phyloP scores from a whole-genome alignment of 1,284 basidiomycete species.

The Coniferiporia weirii region DNA sequence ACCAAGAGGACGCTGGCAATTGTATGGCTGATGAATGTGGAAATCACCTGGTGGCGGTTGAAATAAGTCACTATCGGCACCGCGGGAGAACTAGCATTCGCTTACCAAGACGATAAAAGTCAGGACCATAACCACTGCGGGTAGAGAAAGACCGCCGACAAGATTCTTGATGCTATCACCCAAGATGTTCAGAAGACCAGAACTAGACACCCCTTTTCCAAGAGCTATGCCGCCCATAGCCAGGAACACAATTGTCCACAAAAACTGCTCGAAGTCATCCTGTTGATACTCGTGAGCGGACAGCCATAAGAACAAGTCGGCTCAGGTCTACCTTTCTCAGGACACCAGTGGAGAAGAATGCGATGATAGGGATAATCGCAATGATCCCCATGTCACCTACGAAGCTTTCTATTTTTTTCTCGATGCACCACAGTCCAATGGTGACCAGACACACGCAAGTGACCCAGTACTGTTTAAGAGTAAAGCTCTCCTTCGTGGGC shows the following conservation, averaged over 20 bases:
- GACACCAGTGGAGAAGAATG: slow-evolving; percentile 93
- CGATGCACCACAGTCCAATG: slow-evolving; percentile 89
- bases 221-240: slow-evolving; percentile 99
- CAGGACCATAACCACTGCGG: slow-evolving; percentile 81
- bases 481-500: slow-evolving; percentile 77
- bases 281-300: slow-evolving; percentile 27
- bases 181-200: slow-evolving; percentile 80
- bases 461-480: slow-evolving; percentile 88
- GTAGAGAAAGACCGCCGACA: slow-evolving; percentile 70
- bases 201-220: slow-evolving; percentile 90
- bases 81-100: slow-evolving; percentile 27
- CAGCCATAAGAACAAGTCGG: slow-evolving; percentile 4
- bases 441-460: slow-evolving; percentile 80
- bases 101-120: slow-evolving; percentile 83
- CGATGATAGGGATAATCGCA: slow-evolving; percentile 88
- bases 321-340: slow-evolving; percentile 74
- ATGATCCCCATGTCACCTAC: slow-evolving; percentile 98
- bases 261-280: slow-evolving; percentile 94
- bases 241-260: slow-evolving; percentile 91
- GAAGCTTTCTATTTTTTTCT: slow-evolving; percentile 71
- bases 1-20: slow-evolving; percentile 95
- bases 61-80: slow-evolving; percentile 11
- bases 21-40: slow-evolving; percentile 92
- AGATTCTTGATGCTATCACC: slow-evolving; percentile 65
- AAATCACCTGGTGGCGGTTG: slow-evolving; percentile 51